These are phyloP conservation scores for Suillus clintonianus DNA, from an alignment of 768 basidiomycete genomes.

Conservation along the genomic window DNA sequence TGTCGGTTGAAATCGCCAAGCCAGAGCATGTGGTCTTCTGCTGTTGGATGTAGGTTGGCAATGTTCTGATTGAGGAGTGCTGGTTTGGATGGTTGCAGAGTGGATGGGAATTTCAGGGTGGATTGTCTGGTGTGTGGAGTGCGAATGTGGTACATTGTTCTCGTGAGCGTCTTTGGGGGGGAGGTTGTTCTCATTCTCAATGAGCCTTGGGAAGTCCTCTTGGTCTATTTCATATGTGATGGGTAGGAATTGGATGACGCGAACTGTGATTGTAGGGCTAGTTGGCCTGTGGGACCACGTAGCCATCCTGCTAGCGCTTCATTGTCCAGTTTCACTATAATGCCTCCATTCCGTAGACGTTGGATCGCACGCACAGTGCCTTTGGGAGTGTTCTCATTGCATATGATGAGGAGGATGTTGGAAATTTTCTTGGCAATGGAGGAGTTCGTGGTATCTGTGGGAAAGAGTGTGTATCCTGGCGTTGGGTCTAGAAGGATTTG, in stretches of 20 bases:
- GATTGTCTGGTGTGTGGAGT: slow-evolving; percentile 30
- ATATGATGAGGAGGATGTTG: not conserved
- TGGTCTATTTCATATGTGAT: slow-evolving; percentile 11
- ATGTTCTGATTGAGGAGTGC: not conserved
- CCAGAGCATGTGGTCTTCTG: slow-evolving; percentile 24
- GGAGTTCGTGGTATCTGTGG: not conserved
- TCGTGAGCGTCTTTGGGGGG: not conserved
- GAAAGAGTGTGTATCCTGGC: not conserved
- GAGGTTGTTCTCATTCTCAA: slow-evolving; percentile 20
- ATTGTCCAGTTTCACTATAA: slow-evolving; percentile 16
- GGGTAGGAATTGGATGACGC: slow-evolving; percentile 25
- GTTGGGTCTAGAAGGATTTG: not conserved
- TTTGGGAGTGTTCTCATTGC: accelerated
- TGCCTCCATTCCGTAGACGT: slow-evolving; percentile 11
- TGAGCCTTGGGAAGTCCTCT: not conserved
- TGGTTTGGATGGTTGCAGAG: no score
- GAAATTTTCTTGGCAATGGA: not conserved
- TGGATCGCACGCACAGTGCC: not conserved
- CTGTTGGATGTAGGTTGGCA: not conserved
- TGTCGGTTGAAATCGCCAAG: slow-evolving; percentile 43
- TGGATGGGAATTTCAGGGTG: slow-evolving; percentile 26
- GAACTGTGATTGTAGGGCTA: slow-evolving; percentile 1
- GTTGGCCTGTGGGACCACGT: not conserved
- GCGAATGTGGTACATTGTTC: slow-evolving; percentile 25
- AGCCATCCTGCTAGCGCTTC: slow-evolving; percentile 20